phyloP scores from a whole-genome alignment of 2,329 filamentous ascomycete species.

The Cucurbitaria berberidis region DNA sequence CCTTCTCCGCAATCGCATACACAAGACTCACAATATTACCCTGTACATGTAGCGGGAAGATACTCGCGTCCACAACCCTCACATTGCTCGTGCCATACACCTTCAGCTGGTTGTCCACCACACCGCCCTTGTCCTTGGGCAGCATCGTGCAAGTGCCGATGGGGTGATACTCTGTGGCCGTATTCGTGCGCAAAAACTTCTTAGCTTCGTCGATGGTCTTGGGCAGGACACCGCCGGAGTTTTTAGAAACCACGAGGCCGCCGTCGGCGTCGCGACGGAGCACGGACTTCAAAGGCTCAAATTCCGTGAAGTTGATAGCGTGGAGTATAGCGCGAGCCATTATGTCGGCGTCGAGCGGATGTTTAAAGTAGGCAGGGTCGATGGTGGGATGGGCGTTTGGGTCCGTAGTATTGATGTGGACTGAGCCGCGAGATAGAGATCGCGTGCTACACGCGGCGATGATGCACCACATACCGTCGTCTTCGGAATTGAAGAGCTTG shows the following conservation, averaged over 20 bases:
- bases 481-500: constrained; percentile 17
- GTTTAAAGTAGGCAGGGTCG: constrained; percentile 52
- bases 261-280: constrained; percentile 30
- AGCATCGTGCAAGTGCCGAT: constrained; percentile 42
- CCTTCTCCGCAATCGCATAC: constrained; percentile 44
- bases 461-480: constrained; percentile 30
- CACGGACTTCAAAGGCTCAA: constrained; percentile 40
- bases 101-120: constrained; percentile 30
- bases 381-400: constrained; percentile 46
- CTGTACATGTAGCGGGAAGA: constrained; percentile 36
- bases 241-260: constrained; percentile 3
- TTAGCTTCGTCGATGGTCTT: constrained; percentile 34
- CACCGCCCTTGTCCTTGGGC: constrained; percentile 38
- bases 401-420: constrained; percentile 51
- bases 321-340: constrained; percentile 45
- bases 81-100: constrained; percentile 42
- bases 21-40: constrained; percentile 38
- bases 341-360: constrained; percentile 54
- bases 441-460: constrained; percentile 28
- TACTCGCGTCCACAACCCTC: constrained; percentile 36
- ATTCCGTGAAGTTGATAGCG: constrained; percentile 35
- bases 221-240: constrained; percentile 6
- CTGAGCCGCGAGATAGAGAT: constrained; percentile 51
- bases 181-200: constrained; percentile 17
- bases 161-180: constrained; percentile 41